phyloP scores from a whole-genome alignment of 1,284 basidiomycete genomes.

The Ceratobasidium papillatum region DNA sequence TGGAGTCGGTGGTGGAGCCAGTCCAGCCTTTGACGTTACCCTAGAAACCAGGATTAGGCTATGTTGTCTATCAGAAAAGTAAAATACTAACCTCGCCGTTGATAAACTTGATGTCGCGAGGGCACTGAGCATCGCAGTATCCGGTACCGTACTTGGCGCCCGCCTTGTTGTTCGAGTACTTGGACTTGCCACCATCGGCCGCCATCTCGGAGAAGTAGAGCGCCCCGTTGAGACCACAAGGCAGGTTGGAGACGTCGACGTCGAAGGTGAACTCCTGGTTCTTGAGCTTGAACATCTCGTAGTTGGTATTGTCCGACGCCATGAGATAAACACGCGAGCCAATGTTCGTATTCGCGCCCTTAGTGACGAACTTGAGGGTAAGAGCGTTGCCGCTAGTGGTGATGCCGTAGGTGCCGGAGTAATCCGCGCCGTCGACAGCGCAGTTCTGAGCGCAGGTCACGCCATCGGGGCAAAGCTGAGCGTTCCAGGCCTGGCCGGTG shows the following conservation, averaged over 20 bases:
- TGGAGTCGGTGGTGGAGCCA: conserved; percentile 19
- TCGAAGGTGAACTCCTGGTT: conserved; percentile 69
- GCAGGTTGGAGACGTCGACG: conserved; percentile 64
- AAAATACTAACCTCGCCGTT: conserved; percentile 55
- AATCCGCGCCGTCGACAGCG: conserved; percentile 67
- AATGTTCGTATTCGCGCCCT: conserved; percentile 59
- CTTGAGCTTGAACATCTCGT: conserved; percentile 62
- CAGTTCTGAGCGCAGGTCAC: conserved; percentile 61
- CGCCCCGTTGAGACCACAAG: conserved; percentile 66
- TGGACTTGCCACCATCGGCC: conserved; percentile 62
- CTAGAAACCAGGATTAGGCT: not conserved
- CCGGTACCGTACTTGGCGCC: conserved; percentile 66
- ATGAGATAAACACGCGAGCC: conserved; percentile 67
- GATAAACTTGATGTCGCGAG: conserved; percentile 60
- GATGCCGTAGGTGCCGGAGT: conserved; percentile 60
- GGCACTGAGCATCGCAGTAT: conserved; percentile 68
- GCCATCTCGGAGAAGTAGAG: conserved; percentile 63
- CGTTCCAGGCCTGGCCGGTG: conserved; percentile 53
- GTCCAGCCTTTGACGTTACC: conserved; percentile 40
- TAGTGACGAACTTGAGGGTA: conserved; percentile 62
- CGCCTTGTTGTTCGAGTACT: conserved; percentile 63
- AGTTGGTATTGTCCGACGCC: conserved; percentile 53
- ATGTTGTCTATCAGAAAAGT: not conserved
- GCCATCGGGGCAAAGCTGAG: conserved; percentile 58
- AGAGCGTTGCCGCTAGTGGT: conserved; percentile 59